phyloP scores from a whole-genome alignment of 441 rosid species.

The Raphanus hybrid region DNA sequence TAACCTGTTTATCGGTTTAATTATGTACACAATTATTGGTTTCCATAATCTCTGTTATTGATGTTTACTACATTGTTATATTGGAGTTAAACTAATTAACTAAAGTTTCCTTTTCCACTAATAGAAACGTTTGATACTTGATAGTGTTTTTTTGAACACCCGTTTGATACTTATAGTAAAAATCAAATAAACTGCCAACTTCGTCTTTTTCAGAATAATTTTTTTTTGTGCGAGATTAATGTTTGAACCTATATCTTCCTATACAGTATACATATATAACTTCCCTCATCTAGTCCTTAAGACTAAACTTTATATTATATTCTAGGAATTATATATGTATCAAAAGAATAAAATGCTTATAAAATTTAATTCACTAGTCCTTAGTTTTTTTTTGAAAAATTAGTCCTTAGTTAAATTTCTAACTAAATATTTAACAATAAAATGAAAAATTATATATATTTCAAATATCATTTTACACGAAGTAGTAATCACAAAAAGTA shows the following conservation, averaged over 20 bases:
- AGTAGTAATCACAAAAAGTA: not conserved
- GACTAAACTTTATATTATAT: not conserved
- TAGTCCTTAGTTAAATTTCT: not conserved
- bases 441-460: too few species aligned
- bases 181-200: slow-evolving; percentile 29
- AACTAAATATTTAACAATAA: too few species aligned
- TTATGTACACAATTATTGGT: not conserved
- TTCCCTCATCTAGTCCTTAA: not conserved
- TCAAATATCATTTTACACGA: not conserved
- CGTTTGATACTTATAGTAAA: slow-evolving; percentile 24
- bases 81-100: slow-evolving; percentile 5
- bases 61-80: not conserved
- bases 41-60: too few species aligned
- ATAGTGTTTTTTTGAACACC: too few species aligned
- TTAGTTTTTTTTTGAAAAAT: not conserved
- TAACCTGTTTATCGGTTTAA: not conserved
- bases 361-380: not conserved
- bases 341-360: not conserved
- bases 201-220: not conserved
- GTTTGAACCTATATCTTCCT: not conserved
- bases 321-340: not conserved
- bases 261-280: not conserved
- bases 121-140: slow-evolving; percentile 15
- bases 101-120: slow-evolving; percentile 20
- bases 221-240: not conserved